A percentile compares a stretch with the other conserved stretches of the same genome.
These are phyloP conservation scores for Candida albicans DNA, from an alignment of 1,139 yeast species.

Conservation along the genomic window DNA sequence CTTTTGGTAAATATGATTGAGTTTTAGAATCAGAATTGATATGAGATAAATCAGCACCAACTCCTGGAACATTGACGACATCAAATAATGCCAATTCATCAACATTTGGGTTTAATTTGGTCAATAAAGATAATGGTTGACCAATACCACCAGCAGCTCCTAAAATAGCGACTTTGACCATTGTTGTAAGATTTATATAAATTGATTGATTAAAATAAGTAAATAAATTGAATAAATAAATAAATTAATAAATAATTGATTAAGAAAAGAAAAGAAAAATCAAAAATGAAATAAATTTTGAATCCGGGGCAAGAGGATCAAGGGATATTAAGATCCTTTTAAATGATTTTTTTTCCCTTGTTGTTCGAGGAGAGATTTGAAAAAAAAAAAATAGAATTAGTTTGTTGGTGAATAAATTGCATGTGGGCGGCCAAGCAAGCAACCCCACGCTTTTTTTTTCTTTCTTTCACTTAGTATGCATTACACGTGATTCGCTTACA, in stretches of 20 bases:
- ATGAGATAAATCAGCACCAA: slow-evolving; percentile 94
- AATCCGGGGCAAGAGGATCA: not conserved
- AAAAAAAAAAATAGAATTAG: not conserved
- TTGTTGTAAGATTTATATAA: slow-evolving; percentile 13
- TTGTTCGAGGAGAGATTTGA: not conserved
- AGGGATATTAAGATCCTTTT: not conserved
- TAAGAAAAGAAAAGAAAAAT: not conserved
- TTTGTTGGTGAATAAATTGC: too few species aligned
- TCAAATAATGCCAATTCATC: slow-evolving; percentile 87
- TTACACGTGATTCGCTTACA: too few species aligned
- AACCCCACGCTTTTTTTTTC: too few species aligned
- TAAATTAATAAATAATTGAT: not conserved
- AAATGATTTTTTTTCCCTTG: not conserved
- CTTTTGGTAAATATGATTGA: slow-evolving; percentile 72
- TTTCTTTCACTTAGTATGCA: too few species aligned
- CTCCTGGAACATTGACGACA: slow-evolving; percentile 94
- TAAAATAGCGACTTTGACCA: slow-evolving; percentile 77
- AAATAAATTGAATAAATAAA: slow-evolving; percentile 6
- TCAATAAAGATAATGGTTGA: slow-evolving; percentile 89
- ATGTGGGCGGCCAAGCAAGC: too few species aligned
- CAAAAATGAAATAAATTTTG: not conserved
- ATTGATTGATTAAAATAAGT: not conserved
- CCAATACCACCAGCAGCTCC: slow-evolving; percentile 99
- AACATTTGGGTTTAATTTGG: slow-evolving; percentile 85
- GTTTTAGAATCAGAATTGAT: slow-evolving; percentile 88